Evolutionary conservation across 768 basidiomycete genomes (phyloP), one percentile per base, ranked within the genome.

Genomic region (Heimioporus sp.): DNA sequence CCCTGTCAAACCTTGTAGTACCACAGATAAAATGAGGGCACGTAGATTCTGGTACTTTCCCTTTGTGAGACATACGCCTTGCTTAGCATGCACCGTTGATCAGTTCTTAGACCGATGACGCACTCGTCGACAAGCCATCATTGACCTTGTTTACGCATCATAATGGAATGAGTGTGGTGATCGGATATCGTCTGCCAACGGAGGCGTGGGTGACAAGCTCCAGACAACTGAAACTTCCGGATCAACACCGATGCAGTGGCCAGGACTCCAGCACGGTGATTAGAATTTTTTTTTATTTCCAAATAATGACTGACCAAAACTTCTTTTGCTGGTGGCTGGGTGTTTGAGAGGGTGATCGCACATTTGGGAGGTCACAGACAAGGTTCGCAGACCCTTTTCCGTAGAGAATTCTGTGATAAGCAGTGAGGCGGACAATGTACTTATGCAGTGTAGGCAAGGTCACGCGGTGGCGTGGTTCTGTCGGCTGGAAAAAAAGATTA

Each of bases 281-380:
- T 39, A 54, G 32, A 42, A 38, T 24, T 35, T 17, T 28, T 16
- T 2, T 24, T 46, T 61, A 28, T 28, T 28, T 47, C 30, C 38
- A 53, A 53, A 51, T 55, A 46, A 16, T 51, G 41, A 52, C 56
- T 19, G 48, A 49, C 49, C 49, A 49, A 52, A 5, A 41, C 30
- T 28, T n/a, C 39, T 53, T 47, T 49, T 46, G 49, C 36, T 39
- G 19, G 37, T 17, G 16, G 36, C 20, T 41, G 39, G 47, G 35
- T 40, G 36, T 31, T 43, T 53, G 15, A 10, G 24, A 47, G 30
- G 28, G 39, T 31, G 30, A 40, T 40, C 32, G 21, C 35, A 34
- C 16, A 48, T 44, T 21, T 41, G 15, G 10, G 12, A 31, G 13
- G 20, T 38, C 16, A 13, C n/a, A n/a, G 24, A 28, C 9, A 8